Evolutionary conservation across 2,329 filamentous ascomycete genomes (phyloP).

Genomic region (Hortaea werneckii): DNA sequence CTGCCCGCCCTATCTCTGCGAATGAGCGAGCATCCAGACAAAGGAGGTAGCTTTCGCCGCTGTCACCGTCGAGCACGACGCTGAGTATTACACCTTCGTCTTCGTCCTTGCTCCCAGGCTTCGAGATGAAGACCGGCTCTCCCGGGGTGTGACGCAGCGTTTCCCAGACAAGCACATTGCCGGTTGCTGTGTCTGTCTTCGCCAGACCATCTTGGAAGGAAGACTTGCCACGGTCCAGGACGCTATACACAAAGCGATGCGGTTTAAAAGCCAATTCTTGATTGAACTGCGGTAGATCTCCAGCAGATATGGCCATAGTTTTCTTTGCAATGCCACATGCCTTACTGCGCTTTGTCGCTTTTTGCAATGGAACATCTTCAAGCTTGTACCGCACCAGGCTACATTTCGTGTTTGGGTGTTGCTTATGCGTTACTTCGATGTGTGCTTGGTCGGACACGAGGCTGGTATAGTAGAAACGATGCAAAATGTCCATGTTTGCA

Average conservation of each 20-base stretch:
- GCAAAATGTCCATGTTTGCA: slow-evolving; percentile 53
- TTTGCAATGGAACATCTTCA: neutral
- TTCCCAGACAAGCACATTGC: slow-evolving; percentile 47
- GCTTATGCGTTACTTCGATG: neutral
- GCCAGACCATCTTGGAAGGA: slow-evolving; percentile 53
- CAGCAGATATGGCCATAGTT: slow-evolving; percentile 17
- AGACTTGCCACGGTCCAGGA: slow-evolving; percentile 47
- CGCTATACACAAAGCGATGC: slow-evolving; percentile 53
- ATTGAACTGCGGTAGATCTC: slow-evolving; percentile 60
- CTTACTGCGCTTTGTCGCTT: neutral
- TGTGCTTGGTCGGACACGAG: slow-evolving; percentile 26
- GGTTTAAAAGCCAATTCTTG: slow-evolving; percentile 41
- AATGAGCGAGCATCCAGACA: slow-evolving; percentile 54
- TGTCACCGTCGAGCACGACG: slow-evolving; percentile 54
- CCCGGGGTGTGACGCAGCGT: slow-evolving; percentile 53
- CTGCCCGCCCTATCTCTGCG: slow-evolving; percentile 54
- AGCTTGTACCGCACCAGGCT: neutral
- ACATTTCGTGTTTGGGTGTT: neutral
- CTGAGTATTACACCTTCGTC: slow-evolving; percentile 55
- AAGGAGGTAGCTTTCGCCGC: slow-evolving; percentile 52
- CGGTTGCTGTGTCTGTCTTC: slow-evolving; percentile 53
- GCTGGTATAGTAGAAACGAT: slow-evolving; percentile 60
- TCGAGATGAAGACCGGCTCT: slow-evolving; percentile 57
- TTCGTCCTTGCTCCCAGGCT: slow-evolving; percentile 41
- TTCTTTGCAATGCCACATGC: neutral